Evolutionary conservation across 352 stramenopile species (phyloP), one percentile per base, ranked within the genome.

Genomic region (Halophytophthora batemanensis): DNA sequence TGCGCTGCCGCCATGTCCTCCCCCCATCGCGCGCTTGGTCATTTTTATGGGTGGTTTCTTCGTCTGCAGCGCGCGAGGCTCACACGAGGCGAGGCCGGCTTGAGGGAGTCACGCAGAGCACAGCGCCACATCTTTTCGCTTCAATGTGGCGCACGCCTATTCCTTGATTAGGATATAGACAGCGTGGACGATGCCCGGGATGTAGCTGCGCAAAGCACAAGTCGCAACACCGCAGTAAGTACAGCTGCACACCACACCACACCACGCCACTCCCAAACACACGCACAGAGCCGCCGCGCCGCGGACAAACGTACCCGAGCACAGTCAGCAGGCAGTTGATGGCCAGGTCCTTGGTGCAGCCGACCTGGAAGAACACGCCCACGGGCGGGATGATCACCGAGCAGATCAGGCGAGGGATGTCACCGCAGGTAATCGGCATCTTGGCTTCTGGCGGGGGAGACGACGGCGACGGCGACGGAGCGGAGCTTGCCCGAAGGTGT

Each of bases 271-370:
- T n/a, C 14, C 2, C 13, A 38, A 17, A 21, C 5, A 19, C 3
- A 4, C 15, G 14, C 13, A 19, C 2, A 44, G n/a, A 13, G 21
- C 7, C 6, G 29, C n/a, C n/a, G n/a, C n/a, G n/a, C n/a, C 11
- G 29, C 4, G 4, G 6, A 45, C 7, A 49, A 7, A 60, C 64
- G 13, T 58, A 86, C 71, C 71, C 69, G 22, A 86, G 62, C 4
- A 84, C n/a, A 12, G 74, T 87, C 50, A 87, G 72, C 59, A 87
- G 54, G 18, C 81, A 67, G 69, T 87, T 87, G 53, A 87, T 85
- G 31, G 69, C 69, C 12, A 87, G 60, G 46, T 82, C 72, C 53
- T 75, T 79, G 36, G 62, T 82, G 58, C 72, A 82, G 55, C 72
- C 72, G 41, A 82, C 72, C 55, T 82, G 69, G 68, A 82, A 82